These are phyloP conservation scores for Udeniomyces megalosporus DNA, from an alignment of 768 basidiomycete genomes.

Conservation along the genomic window DNA sequence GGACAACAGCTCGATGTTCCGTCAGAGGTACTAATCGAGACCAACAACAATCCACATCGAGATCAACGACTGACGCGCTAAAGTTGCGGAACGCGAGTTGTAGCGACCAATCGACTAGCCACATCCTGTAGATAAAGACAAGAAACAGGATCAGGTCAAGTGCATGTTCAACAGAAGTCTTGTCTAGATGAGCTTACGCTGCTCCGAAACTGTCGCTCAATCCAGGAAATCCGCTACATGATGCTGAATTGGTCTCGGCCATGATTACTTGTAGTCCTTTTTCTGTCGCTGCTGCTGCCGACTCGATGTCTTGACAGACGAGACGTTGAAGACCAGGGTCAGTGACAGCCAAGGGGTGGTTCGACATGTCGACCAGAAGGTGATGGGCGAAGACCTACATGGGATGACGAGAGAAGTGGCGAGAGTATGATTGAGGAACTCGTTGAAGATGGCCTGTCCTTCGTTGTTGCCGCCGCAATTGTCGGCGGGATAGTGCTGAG, in stretches of 20 bases:
- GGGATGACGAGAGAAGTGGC: constrained; percentile 35
- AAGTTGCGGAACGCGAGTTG: constrained; percentile 44
- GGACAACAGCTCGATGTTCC: no score
- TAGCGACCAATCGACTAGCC: constrained; percentile 40
- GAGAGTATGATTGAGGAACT: constrained; percentile 46
- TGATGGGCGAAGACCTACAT: constrained; percentile 37
- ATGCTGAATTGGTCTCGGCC: constrained; percentile 17
- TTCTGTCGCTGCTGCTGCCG: no score
- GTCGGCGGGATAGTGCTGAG: constrained; percentile 22
- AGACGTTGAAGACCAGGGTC: no score
- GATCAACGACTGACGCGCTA: constrained; percentile 22
- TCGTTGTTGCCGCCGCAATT: constrained; percentile 30
- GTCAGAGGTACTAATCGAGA: no score
- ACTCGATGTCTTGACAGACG: no score
- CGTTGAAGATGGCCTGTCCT: constrained; percentile 34
- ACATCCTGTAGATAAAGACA: constrained; percentile 12
- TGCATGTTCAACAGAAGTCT: no score
- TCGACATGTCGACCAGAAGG: no score
- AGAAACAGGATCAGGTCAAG: not conserved
- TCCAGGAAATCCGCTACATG: constrained; percentile 37
- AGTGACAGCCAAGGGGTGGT: no score
- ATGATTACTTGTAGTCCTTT: no score
- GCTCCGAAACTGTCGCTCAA: constrained; percentile 46
- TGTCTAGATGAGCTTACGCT: constrained; percentile 21
- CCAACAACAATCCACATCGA: no score